A percentile compares a stretch with the other conserved stretches of the same genome.
Evolutionary conservation across 768 basidiomycete genomes (phyloP).

Genomic region (Steccherinum ochraceum): DNA sequence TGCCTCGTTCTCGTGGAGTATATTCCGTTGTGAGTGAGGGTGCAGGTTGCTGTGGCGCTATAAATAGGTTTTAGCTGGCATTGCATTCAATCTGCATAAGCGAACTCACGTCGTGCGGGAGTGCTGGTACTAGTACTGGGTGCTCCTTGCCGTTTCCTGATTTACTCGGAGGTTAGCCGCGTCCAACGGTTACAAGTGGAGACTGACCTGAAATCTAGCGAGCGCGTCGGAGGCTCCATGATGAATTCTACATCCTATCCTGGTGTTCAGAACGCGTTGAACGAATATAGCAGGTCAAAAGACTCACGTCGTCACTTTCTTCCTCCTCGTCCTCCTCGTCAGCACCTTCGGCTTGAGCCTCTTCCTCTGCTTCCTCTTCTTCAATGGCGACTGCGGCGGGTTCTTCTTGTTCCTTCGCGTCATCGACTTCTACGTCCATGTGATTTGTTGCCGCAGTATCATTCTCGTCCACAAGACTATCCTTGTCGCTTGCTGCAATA

Average conservation of each 20-base stretch:
- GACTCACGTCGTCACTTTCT: slow-evolving; percentile 39
- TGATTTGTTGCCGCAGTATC: slow-evolving; percentile 10
- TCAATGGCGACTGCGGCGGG: slow-evolving; percentile 27
- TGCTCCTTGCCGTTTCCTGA: no score
- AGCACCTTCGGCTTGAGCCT: slow-evolving; percentile 31
- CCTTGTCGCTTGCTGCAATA: slow-evolving; percentile 21
- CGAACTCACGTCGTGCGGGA: slow-evolving; percentile 22
- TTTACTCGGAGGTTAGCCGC: no score
- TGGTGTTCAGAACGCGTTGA: neutral
- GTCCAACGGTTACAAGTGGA: no score
- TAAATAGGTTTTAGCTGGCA: slow-evolving; percentile 7
- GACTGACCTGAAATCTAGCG: slow-evolving; percentile 69
- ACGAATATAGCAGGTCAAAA: slow-evolving; percentile 3
- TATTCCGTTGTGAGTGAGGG: slow-evolving; percentile 78
- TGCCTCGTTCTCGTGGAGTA: slow-evolving; percentile 62
- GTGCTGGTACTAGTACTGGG: no score
- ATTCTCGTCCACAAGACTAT: slow-evolving; percentile 2
- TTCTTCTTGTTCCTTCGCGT: slow-evolving; percentile 22
- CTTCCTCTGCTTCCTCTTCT: slow-evolving; percentile 30
- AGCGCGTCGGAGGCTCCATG: slow-evolving; percentile 70
- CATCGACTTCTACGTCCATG: slow-evolving; percentile 15
- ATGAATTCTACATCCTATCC: slow-evolving; percentile 84
- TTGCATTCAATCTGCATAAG: slow-evolving; percentile 3
- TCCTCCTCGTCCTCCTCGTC: slow-evolving; percentile 39
- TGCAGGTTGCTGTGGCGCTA: slow-evolving; percentile 41